Percentiles rank a stretch among this genome's conserved stretches.
These are phyloP conservation scores for Cucurbitaria berberidis DNA, from an alignment of 2,329 filamentous ascomycete species.

Conservation along the genomic window DNA sequence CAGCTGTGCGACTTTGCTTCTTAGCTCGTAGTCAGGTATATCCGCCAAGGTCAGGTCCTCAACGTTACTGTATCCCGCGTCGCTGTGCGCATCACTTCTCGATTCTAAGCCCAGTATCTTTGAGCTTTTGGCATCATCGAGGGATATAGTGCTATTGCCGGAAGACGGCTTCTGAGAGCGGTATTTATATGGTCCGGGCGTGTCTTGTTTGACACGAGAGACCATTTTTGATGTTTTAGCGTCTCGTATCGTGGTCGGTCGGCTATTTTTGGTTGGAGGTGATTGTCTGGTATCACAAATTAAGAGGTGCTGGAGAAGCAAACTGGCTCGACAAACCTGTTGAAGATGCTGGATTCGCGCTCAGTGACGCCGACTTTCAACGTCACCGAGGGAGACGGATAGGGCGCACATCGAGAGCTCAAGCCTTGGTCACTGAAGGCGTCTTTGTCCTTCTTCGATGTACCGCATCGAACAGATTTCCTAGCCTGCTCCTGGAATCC, in stretches of 20 bases:
- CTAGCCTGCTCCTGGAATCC: neutral
- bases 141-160: neutral
- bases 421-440: neutral
- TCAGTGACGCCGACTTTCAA: neutral
- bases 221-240: neutral
- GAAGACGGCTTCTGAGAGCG: neutral
- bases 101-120: neutral
- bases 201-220: neutral
- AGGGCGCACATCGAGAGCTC: neutral
- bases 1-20: slow-evolving; percentile 23
- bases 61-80: neutral
- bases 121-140: neutral
- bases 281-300: neutral
- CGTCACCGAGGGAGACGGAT: neutral
- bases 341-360: neutral
- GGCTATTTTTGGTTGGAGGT: neutral
- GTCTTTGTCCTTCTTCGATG: neutral
- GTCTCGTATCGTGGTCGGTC: slow-evolving; percentile 2
- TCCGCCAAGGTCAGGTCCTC: slow-evolving; percentile 14
- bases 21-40: slow-evolving; percentile 15
- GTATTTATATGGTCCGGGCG: neutral
- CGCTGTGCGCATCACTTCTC: neutral
- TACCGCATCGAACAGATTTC: neutral
- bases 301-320: neutral
- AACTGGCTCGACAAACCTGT: neutral